Conservation (phyloP, 2,329 filamentous ascomycete genomes). For the Ophiostoma ulmi region DNA sequence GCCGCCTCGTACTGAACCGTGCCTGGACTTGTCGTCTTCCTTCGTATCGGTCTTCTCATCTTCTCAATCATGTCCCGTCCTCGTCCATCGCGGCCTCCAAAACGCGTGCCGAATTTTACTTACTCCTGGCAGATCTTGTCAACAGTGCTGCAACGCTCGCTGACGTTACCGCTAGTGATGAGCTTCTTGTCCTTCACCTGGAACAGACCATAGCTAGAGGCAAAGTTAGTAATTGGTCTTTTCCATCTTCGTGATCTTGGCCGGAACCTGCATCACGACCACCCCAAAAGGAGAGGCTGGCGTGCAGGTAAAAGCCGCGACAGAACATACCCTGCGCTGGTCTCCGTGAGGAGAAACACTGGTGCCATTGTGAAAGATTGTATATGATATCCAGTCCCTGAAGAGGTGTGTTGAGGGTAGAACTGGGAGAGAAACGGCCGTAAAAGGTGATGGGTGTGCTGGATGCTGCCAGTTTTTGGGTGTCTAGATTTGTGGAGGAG, state of each 20-base stretch:
- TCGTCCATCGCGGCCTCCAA: neutral
- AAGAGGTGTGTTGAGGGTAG: constrained; percentile 17
- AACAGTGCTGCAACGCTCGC: constrained; percentile 64
- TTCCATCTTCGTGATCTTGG: neutral
- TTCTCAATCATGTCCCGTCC: constrained; percentile 3
- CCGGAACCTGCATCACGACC: neutral
- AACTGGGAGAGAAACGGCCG: constrained; percentile 17
- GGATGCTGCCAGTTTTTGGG: constrained; percentile 16
- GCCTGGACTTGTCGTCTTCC: neutral
- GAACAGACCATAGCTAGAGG: constrained; percentile 82
- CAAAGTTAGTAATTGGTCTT: constrained; percentile 32
- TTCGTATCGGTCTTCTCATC: neutral
- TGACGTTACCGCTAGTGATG: constrained; percentile 77
- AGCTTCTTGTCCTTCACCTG: constrained; percentile 99
- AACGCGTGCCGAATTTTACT: constrained; percentile 38
- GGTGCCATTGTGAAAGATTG: constrained; percentile 55
- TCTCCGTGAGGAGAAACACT: constrained; percentile 90
- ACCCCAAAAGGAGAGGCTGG: constrained; percentile 9
- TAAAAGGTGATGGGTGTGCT: constrained; percentile 12
- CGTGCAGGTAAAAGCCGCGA: constrained; percentile 2
- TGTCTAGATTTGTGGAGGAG: constrained; percentile 14
- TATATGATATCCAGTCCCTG: constrained; percentile 12
- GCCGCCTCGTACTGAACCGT: neutral
- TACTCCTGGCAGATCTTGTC: constrained; percentile 84
- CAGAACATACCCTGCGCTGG: constrained; percentile 65